Base-by-base conservation (phyloP, 768 basidiomycete genomes). In the Rickenella mellea region DNA sequence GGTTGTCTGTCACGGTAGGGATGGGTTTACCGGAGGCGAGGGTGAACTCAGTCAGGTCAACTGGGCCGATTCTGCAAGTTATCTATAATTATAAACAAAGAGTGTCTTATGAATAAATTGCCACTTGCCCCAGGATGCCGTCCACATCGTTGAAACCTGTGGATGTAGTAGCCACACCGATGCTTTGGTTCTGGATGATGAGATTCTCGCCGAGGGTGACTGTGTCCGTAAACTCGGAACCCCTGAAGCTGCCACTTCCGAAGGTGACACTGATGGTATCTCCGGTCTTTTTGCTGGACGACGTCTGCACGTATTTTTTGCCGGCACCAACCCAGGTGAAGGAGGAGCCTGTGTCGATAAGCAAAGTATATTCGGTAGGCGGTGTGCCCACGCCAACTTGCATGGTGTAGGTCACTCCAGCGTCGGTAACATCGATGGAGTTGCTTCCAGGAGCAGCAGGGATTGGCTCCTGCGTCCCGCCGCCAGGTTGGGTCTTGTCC, bases 261-360 rank as follows among this genome's bases (percentile, higher is more conserved):
- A 76, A 78, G 45, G 63, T 66, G 22, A 75, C 71, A 42, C 63
- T 67, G 11, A 63, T 63, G n/a, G 29, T 51, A 36, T 51, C 55
- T 0, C 64, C 62, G 10, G 68, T 71, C 47, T 50, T 55, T 43
- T 64, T 59, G 54, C 69, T 69, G 2, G 75, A 68, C 35, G 54
- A 61, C 1, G 76, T 74, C 17, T 58, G 64, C 2, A 52, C 60
- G 57, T 73, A 81, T 28, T 56, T 41, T 47, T 61, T 65, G 45
- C 53, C 60, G 2, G 76, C 78, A 31, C 76, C 76, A 27, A 78
- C 52, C 77, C 75, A 80, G 14, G 71, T 75, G 56, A 73, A 72
- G 32, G 61, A 72, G 60, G 62, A 68, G 69, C 76, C 74, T 1
- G 74, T 80, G 43, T 79, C 76, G 25, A 78, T 75, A 36, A 79